Conservation (phyloP, 768 basidiomycete genomes). For the Leccinum pellstonianum region DNA sequence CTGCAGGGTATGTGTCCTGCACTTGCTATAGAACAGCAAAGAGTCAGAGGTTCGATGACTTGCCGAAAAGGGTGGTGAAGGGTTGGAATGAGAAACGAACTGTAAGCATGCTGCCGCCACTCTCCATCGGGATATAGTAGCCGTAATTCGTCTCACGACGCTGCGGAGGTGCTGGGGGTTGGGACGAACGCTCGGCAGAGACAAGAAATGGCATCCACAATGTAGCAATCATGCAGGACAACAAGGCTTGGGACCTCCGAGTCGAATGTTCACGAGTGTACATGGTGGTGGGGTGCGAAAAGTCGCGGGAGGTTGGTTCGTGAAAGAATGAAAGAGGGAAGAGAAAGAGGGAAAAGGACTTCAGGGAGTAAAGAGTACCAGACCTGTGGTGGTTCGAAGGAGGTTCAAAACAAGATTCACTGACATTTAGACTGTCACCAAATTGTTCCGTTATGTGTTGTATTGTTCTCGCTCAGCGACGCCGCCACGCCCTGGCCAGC, state of each 20-base stretch:
- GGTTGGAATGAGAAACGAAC: conserved; percentile 40
- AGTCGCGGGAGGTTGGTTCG: neutral
- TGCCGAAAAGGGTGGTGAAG: neutral
- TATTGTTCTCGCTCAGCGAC: conserved; percentile 2
- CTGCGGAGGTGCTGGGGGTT: conserved; percentile 12
- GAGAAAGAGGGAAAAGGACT: neutral
- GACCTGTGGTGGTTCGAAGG: neutral
- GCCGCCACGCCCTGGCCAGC: neutral
- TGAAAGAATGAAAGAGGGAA: neutral
- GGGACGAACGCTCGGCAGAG: conserved; percentile 2
- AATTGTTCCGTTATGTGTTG: neutral
- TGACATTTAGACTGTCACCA: neutral
- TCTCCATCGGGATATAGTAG: conserved; percentile 54
- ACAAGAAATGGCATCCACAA: conserved; percentile 15
- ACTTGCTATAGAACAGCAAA: conserved; percentile 41
- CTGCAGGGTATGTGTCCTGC: conserved; percentile 58
- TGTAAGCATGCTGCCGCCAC: conserved; percentile 70
- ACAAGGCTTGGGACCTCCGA: neutral
- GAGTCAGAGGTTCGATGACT: neutral
- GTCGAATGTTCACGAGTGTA: neutral
- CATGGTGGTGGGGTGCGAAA: conserved; percentile 3
- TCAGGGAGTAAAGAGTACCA: conserved; percentile 3
- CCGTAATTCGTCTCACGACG: conserved; percentile 38
- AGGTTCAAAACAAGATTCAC: neutral
- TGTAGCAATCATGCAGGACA: conserved; percentile 8